Percentiles rank a stretch among this genome's conserved stretches.
Evolutionary conservation across 352 stramenopile species (phyloP).

Genomic region (Globisporangium apiculatum): DNA sequence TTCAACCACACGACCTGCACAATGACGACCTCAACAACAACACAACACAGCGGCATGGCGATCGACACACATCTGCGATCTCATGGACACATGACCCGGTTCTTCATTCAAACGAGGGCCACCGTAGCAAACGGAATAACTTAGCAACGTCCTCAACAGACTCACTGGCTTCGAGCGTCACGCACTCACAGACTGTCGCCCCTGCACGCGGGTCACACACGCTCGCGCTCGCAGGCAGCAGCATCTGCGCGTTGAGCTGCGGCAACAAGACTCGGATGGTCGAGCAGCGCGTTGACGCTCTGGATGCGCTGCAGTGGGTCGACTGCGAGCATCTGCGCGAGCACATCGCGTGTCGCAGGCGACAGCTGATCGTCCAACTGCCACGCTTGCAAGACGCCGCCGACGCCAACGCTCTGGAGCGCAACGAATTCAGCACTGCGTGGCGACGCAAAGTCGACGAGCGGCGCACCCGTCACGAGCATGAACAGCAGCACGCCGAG

Average conservation of each 20-base stretch:
- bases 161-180: no score
- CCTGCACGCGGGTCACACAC: no score
- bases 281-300: conserved; percentile 2
- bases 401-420: conserved; percentile 18
- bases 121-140: no score
- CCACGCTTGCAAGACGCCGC: conserved; percentile 23
- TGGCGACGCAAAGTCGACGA: conserved; percentile 24
- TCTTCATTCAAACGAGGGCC: no score
- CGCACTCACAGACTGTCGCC: no score
- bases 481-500: conserved; percentile 67
- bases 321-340: conserved; percentile 26
- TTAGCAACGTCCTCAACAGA: no score
- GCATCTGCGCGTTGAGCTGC: background rate
- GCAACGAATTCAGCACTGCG: conserved; percentile 23
- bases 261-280: background rate
- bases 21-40: no score
- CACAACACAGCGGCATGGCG: no score
- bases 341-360: conserved; percentile 1
- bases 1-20: no score
- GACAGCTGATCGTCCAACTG: conserved; percentile 2
- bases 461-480: conserved; percentile 54
- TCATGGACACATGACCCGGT: no score
- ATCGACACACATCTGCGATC: no score
- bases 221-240: no score
- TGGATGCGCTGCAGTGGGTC: conserved; percentile 2